Percentiles rank a stretch among this genome's conserved stretches.
Conservation (phyloP, 192 early-diverging fungal species). For the Nowakowskiella sp. region DNA sequence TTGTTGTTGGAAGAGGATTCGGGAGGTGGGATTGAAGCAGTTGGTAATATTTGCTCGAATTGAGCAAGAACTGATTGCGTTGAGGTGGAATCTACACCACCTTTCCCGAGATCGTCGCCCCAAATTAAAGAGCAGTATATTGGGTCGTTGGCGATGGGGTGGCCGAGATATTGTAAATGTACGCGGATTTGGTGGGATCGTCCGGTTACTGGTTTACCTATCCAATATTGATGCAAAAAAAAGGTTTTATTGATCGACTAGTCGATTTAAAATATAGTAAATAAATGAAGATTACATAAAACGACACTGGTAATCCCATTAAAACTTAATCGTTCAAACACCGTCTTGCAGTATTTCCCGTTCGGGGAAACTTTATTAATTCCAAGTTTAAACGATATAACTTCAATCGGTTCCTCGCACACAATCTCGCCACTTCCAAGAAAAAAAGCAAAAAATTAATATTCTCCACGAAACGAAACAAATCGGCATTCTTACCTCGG, state of each 20-base stretch:
- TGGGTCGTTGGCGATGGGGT: conserved; percentile 93
- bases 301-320: conserved; percentile 70
- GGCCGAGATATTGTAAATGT: conserved; percentile 86
- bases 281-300: conserved; percentile 37
- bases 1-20: conserved; percentile 9
- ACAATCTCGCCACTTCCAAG: conserved; percentile 29
- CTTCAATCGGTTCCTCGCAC: conserved; percentile 77
- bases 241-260: too few species aligned
- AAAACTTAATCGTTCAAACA: conserved; percentile 58
- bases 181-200: conserved; percentile 97
- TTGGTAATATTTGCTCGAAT: not conserved
- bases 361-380: conserved; percentile 75
- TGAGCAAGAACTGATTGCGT: not conserved
- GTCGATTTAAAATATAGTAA: too few species aligned
- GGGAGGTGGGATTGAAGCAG: conserved; percentile 15
- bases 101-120: conserved; percentile 54
- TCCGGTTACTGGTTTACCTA: conserved; percentile 73
- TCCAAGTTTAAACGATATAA: conserved; percentile 77
- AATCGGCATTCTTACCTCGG: conserved; percentile 47
- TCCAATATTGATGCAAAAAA: too few species aligned
- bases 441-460: conserved; percentile 1
- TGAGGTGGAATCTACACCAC: conserved; percentile 17
- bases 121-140: conserved; percentile 73
- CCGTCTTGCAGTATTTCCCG: conserved; percentile 76
- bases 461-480: not conserved